Evolutionary conservation across 345 rosid genomes (phyloP).

Genomic region (Conringia planisiliqua): DNA sequence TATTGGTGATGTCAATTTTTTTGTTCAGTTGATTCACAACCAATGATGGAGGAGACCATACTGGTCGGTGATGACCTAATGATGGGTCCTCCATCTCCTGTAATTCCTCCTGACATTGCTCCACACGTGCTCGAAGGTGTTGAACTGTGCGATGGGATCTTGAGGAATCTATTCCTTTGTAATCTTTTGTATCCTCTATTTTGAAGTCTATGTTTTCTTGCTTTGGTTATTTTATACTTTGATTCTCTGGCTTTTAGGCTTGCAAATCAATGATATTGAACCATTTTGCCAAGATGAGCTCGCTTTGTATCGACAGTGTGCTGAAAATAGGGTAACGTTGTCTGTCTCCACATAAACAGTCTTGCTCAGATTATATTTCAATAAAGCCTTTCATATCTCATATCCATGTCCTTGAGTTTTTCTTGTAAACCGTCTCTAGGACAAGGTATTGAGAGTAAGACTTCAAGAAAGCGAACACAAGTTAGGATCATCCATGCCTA

Average conservation of each 20-base stretch:
- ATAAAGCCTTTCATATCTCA: neutral
- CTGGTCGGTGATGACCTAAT: slow-evolving; percentile 91
- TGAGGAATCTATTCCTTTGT: slow-evolving; percentile 86
- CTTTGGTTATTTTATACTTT: neutral
- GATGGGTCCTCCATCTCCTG: slow-evolving; percentile 90
- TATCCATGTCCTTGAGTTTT: neutral
- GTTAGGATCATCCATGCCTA: slow-evolving; percentile 88
- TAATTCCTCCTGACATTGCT: slow-evolving; percentile 88
- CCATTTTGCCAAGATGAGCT: slow-evolving; percentile 97
- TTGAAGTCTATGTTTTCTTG: neutral
- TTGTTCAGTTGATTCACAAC: slow-evolving; percentile 75
- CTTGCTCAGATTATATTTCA: neutral
- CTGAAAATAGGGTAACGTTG: slow-evolving; percentile 64
- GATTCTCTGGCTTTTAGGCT: slow-evolving; percentile 39
- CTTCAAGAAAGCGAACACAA: slow-evolving; percentile 83
- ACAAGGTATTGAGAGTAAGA: slow-evolving; percentile 70
- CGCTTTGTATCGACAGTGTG: slow-evolving; percentile 72
- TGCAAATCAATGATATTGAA: slow-evolving; percentile 86
- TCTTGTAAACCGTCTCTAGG: slow-evolving; percentile 35
- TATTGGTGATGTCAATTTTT: neutral
- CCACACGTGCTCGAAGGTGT: slow-evolving; percentile 85
- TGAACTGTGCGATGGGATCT: slow-evolving; percentile 73
- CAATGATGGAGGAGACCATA: slow-evolving; percentile 93
- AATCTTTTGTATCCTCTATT: slow-evolving; percentile 11
- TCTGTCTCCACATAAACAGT: neutral